Conservation (phyloP, 306 rosid genomes). For the Quercus mongolica region DNA sequence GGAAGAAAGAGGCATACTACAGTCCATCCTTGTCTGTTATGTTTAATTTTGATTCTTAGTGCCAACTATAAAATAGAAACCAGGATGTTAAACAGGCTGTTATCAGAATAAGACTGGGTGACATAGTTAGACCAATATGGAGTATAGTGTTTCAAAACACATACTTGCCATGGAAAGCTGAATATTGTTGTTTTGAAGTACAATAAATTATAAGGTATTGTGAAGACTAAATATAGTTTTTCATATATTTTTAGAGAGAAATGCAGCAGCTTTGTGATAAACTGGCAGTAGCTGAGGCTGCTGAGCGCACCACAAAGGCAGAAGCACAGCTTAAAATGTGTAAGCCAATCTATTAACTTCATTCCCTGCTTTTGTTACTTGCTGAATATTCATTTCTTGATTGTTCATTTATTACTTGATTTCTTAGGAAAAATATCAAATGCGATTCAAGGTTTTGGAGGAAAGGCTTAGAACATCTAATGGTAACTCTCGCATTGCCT, state of each 20-base stretch:
- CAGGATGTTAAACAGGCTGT: background rate
- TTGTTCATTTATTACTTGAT: constrained; percentile 5
- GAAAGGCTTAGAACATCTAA: constrained; percentile 56
- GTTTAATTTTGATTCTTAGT: background rate
- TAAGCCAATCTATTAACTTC: constrained; percentile 3
- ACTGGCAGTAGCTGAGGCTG: constrained; percentile 68
- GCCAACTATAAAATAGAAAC: background rate
- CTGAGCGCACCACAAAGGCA: constrained; percentile 76
- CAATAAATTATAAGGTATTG: background rate
- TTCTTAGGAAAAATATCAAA: constrained; percentile 65
- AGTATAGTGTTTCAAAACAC: no score
- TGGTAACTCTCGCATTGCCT: constrained; percentile 39
- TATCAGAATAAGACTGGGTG: background rate
- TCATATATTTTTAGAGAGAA: constrained; percentile 59
- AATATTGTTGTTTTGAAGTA: background rate
- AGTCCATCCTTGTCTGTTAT: background rate
- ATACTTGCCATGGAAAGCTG: background rate
- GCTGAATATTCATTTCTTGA: background rate
- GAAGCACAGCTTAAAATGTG: constrained; percentile 73
- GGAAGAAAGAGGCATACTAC: background rate
- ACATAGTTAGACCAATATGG: background rate
- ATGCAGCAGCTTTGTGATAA: constrained; percentile 86
- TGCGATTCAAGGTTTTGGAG: constrained; percentile 80
- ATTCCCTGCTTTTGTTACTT: constrained; percentile 15
- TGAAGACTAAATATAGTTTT: background rate